Base-by-base conservation (phyloP, 1,284 basidiomycete species). In the Farysia itapuensis region DNA sequence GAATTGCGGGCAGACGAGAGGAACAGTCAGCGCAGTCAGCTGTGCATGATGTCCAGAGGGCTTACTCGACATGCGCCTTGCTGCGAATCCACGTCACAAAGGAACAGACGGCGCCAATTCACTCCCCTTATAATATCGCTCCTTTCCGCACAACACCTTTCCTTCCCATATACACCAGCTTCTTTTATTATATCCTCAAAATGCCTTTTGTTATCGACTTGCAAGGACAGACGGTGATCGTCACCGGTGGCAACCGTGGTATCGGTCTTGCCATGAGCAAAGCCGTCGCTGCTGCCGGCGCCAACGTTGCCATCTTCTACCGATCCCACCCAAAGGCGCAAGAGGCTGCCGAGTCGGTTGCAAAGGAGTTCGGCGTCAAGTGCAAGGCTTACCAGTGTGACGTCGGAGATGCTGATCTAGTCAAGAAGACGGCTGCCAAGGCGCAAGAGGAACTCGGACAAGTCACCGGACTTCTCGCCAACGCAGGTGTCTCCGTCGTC, bases 231-330 rank as follows among this genome's bases (percentile, higher is more conserved):
- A 75, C 73, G 44, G 56, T 75, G 51, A 56, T 75, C 49, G 84
- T 90, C 32, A 87, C 88, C 35, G 73, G 73, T 37, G 73, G 73
- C 39, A 74, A 74, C 64, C 70, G 73, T 39, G 73, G 72, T 52
- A 74, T 74, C 34, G 70, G 75, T 49, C 74, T 76, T 18, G 75
- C 70, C 43, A 72, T 77, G 48, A 65, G 61, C 46, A 57, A 70
- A 54, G 64, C 72, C 28, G 67, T 64, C 34, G 75, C 75, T 39
- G 41, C 50, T 23, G 72, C 75, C 12, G 75, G 75, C 38, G 75
- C 72, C 49, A 72, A 74, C 47, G 70, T 77, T 3, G 75, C 71
- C 48, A 72, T 75, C 50, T 43, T 75, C 38, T 75, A 70, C 67
- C 72, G 65, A 41, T 70, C 66, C 25, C 66, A 75, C 64, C 73